These are phyloP conservation scores for Penicillium robsamsonii DNA, from an alignment of 495 filamentous ascomycete species.

Conservation along the genomic window DNA sequence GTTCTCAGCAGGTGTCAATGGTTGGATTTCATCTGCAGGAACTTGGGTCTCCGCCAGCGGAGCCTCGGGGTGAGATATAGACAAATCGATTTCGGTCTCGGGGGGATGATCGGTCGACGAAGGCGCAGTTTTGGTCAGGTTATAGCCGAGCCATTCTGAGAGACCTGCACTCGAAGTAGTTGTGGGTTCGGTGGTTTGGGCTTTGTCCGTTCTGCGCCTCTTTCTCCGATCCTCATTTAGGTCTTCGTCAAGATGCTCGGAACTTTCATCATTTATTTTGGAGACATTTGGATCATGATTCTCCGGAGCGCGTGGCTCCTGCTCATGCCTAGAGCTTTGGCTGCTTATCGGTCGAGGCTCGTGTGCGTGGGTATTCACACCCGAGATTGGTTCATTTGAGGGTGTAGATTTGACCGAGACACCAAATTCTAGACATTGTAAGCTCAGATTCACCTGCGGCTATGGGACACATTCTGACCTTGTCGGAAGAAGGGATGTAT, in stretches of 20 bases:
- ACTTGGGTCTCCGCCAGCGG: constrained; percentile 2
- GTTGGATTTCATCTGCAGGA: neutral
- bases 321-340: neutral
- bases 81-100: neutral
- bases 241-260: constrained; percentile 31
- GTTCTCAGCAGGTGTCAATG: neutral
- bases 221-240: constrained; percentile 47
- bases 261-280: neutral
- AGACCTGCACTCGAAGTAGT: constrained; percentile 12
- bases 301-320: neutral
- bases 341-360: constrained; percentile 1
- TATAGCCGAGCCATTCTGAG: constrained; percentile 25
- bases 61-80: neutral
- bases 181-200: constrained; percentile 12
- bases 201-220: constrained; percentile 50
- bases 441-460: constrained; percentile 8
- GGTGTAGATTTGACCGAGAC: constrained; percentile 13
- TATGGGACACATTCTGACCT: constrained; percentile 26
- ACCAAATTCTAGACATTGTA: constrained; percentile 26
- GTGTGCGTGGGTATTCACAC: neutral
- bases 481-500: constrained; percentile 46
- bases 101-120: neutral
- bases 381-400: constrained; percentile 3
- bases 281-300: neutral
- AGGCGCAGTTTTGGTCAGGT: neutral